Conservation (phyloP, 257 asterid species). For the Solanum medicagineum region DNA sequence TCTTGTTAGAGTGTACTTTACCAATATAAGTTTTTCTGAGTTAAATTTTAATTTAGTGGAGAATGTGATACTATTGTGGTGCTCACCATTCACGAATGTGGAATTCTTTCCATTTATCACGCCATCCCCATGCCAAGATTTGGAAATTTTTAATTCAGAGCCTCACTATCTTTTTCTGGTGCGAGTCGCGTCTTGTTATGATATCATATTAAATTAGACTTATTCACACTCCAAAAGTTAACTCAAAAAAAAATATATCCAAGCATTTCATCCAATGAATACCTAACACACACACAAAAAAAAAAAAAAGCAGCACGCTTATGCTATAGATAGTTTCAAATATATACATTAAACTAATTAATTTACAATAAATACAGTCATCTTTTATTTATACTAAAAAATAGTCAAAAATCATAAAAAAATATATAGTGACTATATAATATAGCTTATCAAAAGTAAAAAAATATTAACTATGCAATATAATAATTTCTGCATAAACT, state of each 20-base stretch:
- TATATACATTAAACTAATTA: too few relatives aligned
- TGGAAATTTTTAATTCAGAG: neutral
- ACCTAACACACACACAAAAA: too few relatives aligned
- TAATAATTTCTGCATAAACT: too few relatives aligned
- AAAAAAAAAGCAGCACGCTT: too few relatives aligned
- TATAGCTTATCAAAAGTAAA: too few relatives aligned
- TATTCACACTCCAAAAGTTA: neutral
- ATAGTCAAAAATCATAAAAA: too few relatives aligned
- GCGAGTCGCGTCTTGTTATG: neutral
- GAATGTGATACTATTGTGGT: neutral
- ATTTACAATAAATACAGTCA: too few relatives aligned
- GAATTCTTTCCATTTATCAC: neutral
- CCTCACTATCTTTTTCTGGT: neutral
- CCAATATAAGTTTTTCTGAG: neutral
- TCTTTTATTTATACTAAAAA: too few relatives aligned
- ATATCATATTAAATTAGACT: neutral
- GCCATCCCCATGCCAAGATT: neutral
- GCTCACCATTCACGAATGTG: neutral
- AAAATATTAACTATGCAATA: too few relatives aligned
- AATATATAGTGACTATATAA: too few relatives aligned
- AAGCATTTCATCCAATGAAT: too few relatives aligned
- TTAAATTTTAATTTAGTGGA: neutral
- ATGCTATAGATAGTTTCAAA: too few relatives aligned
- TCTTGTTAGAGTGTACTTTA: neutral
- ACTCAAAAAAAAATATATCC: neutral